phyloP scores from a whole-genome alignment of 208 protist species.

The Acanthamoeba divionensis region DNA sequence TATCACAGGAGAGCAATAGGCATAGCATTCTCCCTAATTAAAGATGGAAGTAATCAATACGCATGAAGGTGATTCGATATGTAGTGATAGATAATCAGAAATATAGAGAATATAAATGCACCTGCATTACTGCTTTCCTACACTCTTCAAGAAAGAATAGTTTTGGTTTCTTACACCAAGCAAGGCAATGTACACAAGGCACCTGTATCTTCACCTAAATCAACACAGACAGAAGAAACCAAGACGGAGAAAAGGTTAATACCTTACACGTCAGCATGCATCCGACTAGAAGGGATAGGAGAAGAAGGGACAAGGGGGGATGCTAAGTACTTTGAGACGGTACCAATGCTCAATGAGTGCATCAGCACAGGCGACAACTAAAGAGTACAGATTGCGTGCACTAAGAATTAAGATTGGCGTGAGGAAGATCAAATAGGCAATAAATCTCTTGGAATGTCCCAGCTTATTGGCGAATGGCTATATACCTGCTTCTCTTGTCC shows the following conservation, averaged over 20 bases:
- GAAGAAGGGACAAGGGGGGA: background rate
- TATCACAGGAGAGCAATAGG: background rate
- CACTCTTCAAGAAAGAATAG: background rate
- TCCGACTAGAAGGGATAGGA: no score
- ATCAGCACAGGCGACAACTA: background rate
- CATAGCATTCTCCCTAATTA: background rate
- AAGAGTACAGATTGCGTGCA: background rate
- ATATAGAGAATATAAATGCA: no score
- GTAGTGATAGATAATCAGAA: no score
- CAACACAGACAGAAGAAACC: no score
- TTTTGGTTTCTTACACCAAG: background rate
- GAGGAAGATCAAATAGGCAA: background rate
- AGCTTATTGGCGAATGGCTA: no score
- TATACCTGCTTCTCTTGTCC: no score
- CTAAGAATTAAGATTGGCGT: background rate
- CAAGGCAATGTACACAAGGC: background rate
- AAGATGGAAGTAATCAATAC: no score
- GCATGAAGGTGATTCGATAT: no score
- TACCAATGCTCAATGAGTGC: background rate
- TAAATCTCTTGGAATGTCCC: no score
- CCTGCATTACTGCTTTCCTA: no score
- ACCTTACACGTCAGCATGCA: no score
- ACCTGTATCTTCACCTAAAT: background rate
- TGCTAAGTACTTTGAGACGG: background rate
- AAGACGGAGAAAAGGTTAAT: no score